Evolutionary conservation across 768 basidiomycete genomes (phyloP).

Genomic region (Tylopilus sp.): DNA sequence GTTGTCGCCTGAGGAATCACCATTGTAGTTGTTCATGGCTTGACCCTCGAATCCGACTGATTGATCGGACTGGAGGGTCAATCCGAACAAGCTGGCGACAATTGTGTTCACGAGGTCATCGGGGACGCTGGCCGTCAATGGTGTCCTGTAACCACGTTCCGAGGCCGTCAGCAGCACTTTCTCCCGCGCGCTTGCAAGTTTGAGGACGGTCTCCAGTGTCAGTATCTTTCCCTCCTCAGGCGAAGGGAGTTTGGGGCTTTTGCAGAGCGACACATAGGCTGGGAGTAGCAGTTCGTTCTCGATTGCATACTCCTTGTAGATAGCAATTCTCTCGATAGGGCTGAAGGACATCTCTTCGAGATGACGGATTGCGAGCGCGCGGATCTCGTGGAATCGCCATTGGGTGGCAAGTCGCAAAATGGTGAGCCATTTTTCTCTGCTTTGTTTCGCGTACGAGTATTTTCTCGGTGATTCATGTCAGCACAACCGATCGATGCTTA

Average conservation of each 20-base stretch:
- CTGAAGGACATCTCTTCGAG: slow-evolving; percentile 46
- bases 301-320: slow-evolving; percentile 53
- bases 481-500: background rate
- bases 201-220: slow-evolving; percentile 54
- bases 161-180: slow-evolving; percentile 34
- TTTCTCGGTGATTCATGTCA: slow-evolving; percentile 32
- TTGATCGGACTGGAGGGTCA: slow-evolving; percentile 11
- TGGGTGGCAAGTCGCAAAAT: slow-evolving; percentile 51
- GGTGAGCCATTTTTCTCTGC: slow-evolving; percentile 47
- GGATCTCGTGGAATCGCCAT: slow-evolving; percentile 56
- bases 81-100: slow-evolving; percentile 32
- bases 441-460: slow-evolving; percentile 54
- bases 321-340: slow-evolving; percentile 50
- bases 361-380: slow-evolving; percentile 50
- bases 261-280: slow-evolving; percentile 50
- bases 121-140: slow-evolving; percentile 25
- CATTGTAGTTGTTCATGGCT: background rate
- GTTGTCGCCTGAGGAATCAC: background rate
- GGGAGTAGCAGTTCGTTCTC: slow-evolving; percentile 47
- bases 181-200: slow-evolving; percentile 54
- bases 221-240: slow-evolving; percentile 53
- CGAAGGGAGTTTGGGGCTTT: slow-evolving; percentile 47
- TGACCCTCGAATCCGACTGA: slow-evolving; percentile 8
- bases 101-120: slow-evolving; percentile 27
- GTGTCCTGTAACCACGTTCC: slow-evolving; percentile 25